Evolutionary conservation across 345 rosid genomes (phyloP), one percentile per base, ranked within the genome.

Genomic region (Salix exigua): DNA sequence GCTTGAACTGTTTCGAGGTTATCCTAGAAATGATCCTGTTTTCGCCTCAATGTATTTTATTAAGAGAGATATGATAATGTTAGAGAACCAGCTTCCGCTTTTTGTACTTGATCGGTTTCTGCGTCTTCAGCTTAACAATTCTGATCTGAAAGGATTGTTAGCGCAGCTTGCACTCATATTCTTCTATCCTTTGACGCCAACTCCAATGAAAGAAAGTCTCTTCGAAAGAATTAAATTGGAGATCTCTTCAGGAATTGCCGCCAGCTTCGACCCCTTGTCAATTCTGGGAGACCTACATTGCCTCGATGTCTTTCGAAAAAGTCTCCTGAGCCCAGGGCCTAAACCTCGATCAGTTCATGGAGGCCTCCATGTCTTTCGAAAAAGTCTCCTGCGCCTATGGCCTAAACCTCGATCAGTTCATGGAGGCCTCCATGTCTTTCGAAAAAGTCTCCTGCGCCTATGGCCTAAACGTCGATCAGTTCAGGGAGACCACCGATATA

Each of bases 61-160:
- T 74, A 92, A 89, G 73, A 78, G 93, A 53, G 98, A 94, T 75
- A 94, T 92, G 97, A 86, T 91, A 73, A 92, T 94, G 97, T 73
- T 94, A 9, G 97, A 92, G 84, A 94, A 92, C 40, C 97, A 91
- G 80, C 84, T 91, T 79, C 97, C 98, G 1, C 80, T 94, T 17
- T 94, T 90, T 28, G 67, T 90, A 28, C 91, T 91, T 25, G 91
- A 94, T 79, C 82, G 83, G 68, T 82, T 94, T 10, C 55, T 94
- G 37, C 97, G 91, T 42, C 82, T 92, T 69, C 91, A 94, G 81
- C 76, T 89, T 0, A 90, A 89, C 26, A 60, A 84, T 67, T 87
- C 87, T 10, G 83, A 83, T 68, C 89, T 81, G 84, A 88, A 85
- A 81, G 96, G 99, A 23, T 69, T 84, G 28, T 94, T 90, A 6